Evolutionary conservation across 257 asterid species (phyloP).

Genomic region (Solanum pimpinellifolium): DNA sequence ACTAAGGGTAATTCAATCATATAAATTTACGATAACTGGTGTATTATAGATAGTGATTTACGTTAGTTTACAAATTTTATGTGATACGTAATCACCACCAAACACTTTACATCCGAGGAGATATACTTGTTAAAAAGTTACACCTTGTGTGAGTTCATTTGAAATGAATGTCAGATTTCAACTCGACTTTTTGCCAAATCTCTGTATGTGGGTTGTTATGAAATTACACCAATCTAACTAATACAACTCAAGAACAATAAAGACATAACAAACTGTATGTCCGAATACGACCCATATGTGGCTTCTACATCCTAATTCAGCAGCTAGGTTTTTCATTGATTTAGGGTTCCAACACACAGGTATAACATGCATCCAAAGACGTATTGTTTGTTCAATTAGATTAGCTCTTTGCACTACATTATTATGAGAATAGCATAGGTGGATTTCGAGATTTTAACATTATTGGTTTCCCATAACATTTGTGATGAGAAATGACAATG

Average conservation of each 20-base stretch:
- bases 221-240: not conserved
- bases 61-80: not conserved
- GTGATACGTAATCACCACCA: not conserved
- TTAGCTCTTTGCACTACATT: not conserved
- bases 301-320: not conserved
- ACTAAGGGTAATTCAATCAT: not conserved
- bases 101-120: not conserved
- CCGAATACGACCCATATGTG: not conserved
- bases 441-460: not conserved
- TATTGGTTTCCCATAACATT: not conserved
- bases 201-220: not conserved
- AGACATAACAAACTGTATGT: not conserved
- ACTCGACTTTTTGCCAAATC: not conserved
- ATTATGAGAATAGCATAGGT: not conserved
- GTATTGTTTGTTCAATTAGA: not conserved
- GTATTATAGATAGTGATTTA: not conserved
- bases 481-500: not conserved
- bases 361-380: not conserved
- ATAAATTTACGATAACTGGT: not conserved
- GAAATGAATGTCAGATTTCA: not conserved
- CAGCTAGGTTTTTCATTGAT: not conserved
- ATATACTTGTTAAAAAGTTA: not conserved
- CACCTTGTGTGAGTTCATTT: not conserved
- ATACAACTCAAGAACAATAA: not conserved
- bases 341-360: not conserved